Evolutionary conservation across 176 grass and related monocot species (phyloP), one percentile per base, ranked within the genome.

Genomic region (Lolium perenne): DNA sequence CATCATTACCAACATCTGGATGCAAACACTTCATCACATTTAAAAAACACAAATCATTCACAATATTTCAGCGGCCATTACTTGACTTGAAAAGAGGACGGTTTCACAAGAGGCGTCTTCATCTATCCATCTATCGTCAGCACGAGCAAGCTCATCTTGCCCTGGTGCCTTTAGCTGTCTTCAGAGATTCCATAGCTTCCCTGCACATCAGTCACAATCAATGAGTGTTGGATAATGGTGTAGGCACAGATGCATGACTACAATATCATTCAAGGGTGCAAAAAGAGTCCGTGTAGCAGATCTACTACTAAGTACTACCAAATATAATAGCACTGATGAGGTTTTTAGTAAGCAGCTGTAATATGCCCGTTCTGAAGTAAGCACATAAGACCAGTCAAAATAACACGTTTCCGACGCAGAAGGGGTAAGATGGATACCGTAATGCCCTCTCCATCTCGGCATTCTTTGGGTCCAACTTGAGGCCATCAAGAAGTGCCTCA

Each of bases 381-480:
- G 32, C 1, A 3, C 32, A 35, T 35, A 35, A 35, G 32, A 35
- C 26, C 32, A 35, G 32, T 35, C 1, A 35, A 35, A 35, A 35
- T 35, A 35, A 35, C 32, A 35, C 32, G 2, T 35, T 35, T 35
- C 32, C 48, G 13, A 50, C 48, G 48, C 48, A 50, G 48, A 50
- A 50, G 12, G 48, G 48, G 2, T 50, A 50, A 12, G 48, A 50
- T 50, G 48, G 11, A 50, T 50, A 4, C 10, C 2, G 2, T 14
- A 50, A 50, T 50, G 66, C 66, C 40, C 6, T 17, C 38, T 41
- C 66, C 35, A 70, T 70, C 38, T 69, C 66, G 32, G 35, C 35
- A 69, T 41, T 69, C 35, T 69, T 8, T 25, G 35, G 66, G 29
- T 69, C 66, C 35, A 69, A 69, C 66, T 69, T 69, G 66, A 69